Evolutionary conservation across 2,329 filamentous ascomycete genomes (phyloP).

Genomic region (Neonectria faginata): DNA sequence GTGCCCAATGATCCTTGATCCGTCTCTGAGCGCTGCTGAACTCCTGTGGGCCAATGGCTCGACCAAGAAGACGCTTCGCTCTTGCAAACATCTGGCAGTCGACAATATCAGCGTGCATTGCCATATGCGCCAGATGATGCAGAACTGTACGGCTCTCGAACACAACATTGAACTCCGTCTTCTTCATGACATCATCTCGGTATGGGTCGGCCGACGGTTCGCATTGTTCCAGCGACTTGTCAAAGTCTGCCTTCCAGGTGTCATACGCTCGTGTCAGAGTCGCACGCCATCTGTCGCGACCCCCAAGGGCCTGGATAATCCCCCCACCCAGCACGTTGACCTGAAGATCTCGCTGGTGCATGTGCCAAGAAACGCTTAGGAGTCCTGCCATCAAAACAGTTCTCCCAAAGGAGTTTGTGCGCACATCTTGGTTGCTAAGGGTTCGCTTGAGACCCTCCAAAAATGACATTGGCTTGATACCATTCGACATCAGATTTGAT

Average conservation of each 20-base stretch:
- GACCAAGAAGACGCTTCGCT: conserved; percentile 84
- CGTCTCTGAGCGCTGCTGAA: conserved; percentile 81
- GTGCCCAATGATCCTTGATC: conserved; percentile 92
- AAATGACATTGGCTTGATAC: conserved; percentile 87
- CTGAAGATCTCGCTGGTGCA: conserved; percentile 95
- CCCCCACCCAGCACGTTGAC: conserved; percentile 82
- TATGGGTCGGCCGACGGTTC: conserved; percentile 66
- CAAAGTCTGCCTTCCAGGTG: conserved; percentile 92
- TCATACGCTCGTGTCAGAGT: conserved; percentile 90
- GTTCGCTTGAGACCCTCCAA: conserved; percentile 92
- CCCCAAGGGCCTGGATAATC: conserved; percentile 82
- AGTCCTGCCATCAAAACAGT: conserved; percentile 95
- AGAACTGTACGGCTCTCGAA: conserved; percentile 91
- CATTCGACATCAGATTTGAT: conserved; percentile 81
- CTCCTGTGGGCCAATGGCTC: conserved; percentile 85
- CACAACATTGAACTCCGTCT: conserved; percentile 73
- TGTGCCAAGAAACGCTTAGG: conserved; percentile 94
- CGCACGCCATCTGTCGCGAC: conserved; percentile 89
- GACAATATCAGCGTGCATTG: conserved; percentile 97
- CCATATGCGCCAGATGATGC: conserved; percentile 96
- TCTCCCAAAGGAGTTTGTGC: conserved; percentile 92
- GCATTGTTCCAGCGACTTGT: conserved; percentile 78
- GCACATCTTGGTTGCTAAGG: conserved; percentile 84
- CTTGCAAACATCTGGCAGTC: conserved; percentile 97
- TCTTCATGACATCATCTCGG: conserved; percentile 66